Evolutionary conservation across 2,329 filamentous ascomycete genomes (phyloP), one percentile per base, ranked within the genome.

Genomic region (Aureobasidium musti): DNA sequence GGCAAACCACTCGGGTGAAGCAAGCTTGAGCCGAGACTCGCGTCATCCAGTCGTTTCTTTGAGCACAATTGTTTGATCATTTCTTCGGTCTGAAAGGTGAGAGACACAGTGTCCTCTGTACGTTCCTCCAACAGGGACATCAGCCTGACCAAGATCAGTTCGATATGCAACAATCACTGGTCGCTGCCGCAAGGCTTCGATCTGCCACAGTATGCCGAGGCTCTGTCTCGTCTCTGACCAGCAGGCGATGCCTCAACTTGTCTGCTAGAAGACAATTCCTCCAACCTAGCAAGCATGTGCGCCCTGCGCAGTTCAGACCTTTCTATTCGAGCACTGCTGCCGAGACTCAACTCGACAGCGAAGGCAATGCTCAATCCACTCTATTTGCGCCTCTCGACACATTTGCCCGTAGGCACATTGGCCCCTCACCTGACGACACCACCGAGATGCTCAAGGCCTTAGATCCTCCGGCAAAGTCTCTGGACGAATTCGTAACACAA

Each of bases 391-490:
- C 77, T 43, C 80, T 86, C 67, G 86, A 89, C 74, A 86, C 86
- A 47, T 96, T 97, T 74, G 83, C 90, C 65, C 85, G 89, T 67
- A 87, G 94, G 57, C 94, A 97, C 79, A 96, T 97, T 79, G 93
- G 93, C 0, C 92, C 92, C 3, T 88, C 89, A 61, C 83, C 88
- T 39, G 80, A 83, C 52, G 88, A 91, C 65, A 85, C 88, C 1
- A 81, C 87, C 71, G 82, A 88, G 74, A 97, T 98, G 94, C 87
- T 97, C 68, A 86, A 88, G 72, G 84, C 84, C 1, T 82, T 98
- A 47, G 88, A 91, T 67, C 91, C 92, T 21, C 90, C 91, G 0
- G 89, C 83, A 11, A 81, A 83, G 68, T 88, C 84, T 53, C 78
- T 98, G 67, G 92, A 97, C 70, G 87, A 91, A 33, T 97, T 98